Conservation (phyloP, 257 asterid genomes). For the Solanum peruvianum region DNA sequence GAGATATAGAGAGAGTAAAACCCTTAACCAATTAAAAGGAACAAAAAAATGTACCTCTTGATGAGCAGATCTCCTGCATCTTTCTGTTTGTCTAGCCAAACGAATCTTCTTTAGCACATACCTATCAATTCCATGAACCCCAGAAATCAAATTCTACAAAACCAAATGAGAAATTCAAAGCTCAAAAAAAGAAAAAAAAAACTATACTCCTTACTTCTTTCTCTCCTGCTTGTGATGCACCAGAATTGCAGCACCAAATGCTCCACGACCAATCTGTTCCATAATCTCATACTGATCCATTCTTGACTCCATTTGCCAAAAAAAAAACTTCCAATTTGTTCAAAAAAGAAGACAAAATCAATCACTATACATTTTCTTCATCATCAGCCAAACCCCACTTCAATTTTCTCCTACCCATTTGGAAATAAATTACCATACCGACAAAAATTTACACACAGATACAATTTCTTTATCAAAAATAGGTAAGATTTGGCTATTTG, state of each 20-base stretch:
- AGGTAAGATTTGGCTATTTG: not conserved
- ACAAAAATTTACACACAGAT: not conserved
- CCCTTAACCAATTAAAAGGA: not conserved
- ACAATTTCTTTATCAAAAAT: not conserved
- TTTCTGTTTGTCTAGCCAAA: conserved; percentile 92
- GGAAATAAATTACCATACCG: not conserved
- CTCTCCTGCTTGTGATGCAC: conserved; percentile 88
- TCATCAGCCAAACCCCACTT: not conserved
- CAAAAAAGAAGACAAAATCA: not conserved
- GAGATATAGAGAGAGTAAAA: not conserved
- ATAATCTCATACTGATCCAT: conserved; percentile 99
- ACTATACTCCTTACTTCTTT: conserved; percentile 41
- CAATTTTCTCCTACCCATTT: not conserved
- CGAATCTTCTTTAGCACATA: conserved; percentile 95
- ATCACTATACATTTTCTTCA: not conserved
- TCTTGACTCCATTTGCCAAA: conserved; percentile 55
- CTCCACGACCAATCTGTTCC: conserved; percentile 99
- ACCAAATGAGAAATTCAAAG: conserved; percentile 1
- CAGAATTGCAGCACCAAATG: conserved; percentile 98
- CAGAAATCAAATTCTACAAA: not conserved
- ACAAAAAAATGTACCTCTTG: conserved; percentile 56
- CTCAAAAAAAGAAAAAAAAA: not conserved
- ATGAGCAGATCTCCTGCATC: conserved; percentile 99
- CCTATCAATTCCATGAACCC: conserved; percentile 30
- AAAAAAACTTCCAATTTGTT: not conserved